Base-by-base conservation (phyloP, 1,139 yeast genomes). In the Pichia sp. region DNA sequence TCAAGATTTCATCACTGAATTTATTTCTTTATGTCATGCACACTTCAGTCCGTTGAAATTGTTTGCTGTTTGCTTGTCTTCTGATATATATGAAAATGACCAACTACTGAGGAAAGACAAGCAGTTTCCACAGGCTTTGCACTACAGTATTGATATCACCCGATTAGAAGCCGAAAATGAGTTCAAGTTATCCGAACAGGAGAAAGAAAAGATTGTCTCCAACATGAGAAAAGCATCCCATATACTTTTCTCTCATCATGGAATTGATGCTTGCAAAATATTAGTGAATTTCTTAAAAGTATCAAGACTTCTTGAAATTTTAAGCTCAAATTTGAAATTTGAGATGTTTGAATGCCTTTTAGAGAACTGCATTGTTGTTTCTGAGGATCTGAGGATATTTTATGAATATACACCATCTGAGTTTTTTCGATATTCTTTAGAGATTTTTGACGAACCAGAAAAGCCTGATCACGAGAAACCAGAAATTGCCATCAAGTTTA, bases 1-100 rank as follows among this genome's bases (percentile, higher is more conserved):
- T 26, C n/a, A 34, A 26, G 53, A 42, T 11, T 45, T 55, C 32
- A 46, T 57, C n/a, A 40, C 11, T 7, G 49, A 42, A 8, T 57
- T 57, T 23, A 42, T 57, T 8, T 11, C 38, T 1, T 44, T 52
- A 42, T 52, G 56, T 29, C 19, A 16, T n/a, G 10, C 26, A 8
- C 54, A 52, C 19, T 52, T 53, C 26, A 53, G 52, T 40, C 23
- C 48, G 6, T 41, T 29, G 10, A 50, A 41, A 36, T 19, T 58
- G 8, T 58, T 57, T 46, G 44, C 32, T 5, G 44, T 46, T 4
- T 46, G 45, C 15, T 13, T 57, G 8, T 41, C 51, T 11, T 56
- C 58, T 4, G 44, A 55, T n/a, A 19, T 56, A 8, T 54, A 49
- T 19, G 46, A 45, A 5, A 55, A 50, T 13, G 16, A 26, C 4